Conservation (phyloP, 306 rosid species). For the Gastrolobium bilobum region DNA sequence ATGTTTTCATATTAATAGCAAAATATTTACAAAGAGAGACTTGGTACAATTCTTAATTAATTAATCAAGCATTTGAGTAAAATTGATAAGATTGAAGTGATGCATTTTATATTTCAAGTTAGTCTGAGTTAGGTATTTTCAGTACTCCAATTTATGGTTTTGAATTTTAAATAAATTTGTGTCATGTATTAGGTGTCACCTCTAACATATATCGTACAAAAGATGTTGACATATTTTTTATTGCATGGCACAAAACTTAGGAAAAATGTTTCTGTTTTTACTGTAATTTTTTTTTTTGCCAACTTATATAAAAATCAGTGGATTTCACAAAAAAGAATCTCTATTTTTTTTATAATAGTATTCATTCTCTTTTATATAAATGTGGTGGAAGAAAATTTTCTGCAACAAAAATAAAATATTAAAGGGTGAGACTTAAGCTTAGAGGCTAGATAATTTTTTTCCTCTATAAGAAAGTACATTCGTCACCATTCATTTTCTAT, state of each 20-base stretch:
- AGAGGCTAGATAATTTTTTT: not conserved
- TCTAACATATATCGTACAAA: not conserved
- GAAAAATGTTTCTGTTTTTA: no score
- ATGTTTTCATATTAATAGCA: no score
- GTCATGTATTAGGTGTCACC: not conserved
- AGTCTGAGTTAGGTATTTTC: not conserved
- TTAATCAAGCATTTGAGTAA: not conserved
- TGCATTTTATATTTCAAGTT: not conserved
- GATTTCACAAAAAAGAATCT: no score
- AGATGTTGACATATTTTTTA: not conserved
- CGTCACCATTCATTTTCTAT: not conserved
- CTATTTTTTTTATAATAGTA: no score
- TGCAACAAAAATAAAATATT: no score
- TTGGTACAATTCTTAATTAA: not conserved
- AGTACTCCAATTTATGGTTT: not conserved
- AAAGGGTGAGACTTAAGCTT: not conserved
- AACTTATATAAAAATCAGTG: no score
- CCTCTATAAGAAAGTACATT: not conserved
- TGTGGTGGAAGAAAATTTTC: no score
- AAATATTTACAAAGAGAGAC: not conserved
- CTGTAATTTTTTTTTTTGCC: no score
- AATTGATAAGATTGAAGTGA: not conserved
- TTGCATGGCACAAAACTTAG: not conserved
- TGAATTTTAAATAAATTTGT: not conserved
- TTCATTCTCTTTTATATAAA: no score